Evolutionary conservation across 345 rosid genomes (phyloP).

Genomic region (Raphanus raphanistrum): DNA sequence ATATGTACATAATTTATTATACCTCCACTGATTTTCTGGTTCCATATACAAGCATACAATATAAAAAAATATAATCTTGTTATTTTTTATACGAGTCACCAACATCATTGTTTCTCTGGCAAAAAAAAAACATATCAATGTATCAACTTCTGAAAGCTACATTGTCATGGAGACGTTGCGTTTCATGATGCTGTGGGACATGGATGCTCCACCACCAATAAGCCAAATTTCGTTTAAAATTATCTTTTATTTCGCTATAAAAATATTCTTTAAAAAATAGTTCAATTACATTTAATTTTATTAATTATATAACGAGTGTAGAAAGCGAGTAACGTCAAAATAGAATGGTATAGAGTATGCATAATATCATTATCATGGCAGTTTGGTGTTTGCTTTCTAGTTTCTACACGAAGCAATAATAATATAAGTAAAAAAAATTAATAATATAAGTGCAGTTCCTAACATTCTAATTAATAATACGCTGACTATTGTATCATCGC

Average conservation of each 20-base stretch:
- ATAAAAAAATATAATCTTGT: too few species aligned
- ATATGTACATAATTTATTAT: not conserved
- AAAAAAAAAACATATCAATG: too few species aligned
- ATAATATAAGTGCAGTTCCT: conserved; percentile 9
- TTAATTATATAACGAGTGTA: not conserved
- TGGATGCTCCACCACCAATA: not conserved
- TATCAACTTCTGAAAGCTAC: not conserved
- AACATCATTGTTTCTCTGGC: too few species aligned
- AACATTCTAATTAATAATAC: not conserved
- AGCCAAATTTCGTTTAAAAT: not conserved
- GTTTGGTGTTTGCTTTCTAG: conserved; percentile 29
- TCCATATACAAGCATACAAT: too few species aligned
- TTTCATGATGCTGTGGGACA: not conserved
- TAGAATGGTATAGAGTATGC: conserved; percentile 10
- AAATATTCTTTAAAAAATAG: too few species aligned
- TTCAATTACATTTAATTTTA: too few species aligned
- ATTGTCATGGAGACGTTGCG: not conserved
- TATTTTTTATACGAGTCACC: too few species aligned
- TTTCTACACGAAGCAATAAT: conserved; percentile 7
- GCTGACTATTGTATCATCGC: conserved; percentile 7
- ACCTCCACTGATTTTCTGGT: not conserved
- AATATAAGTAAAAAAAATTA: too few species aligned
- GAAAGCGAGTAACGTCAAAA: conserved; percentile 1
- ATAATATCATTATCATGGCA: conserved; percentile 24
- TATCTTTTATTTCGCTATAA: not conserved